phyloP scores from a whole-genome alignment of 495 filamentous ascomycete genomes.

The Cairneyella variabilis region DNA sequence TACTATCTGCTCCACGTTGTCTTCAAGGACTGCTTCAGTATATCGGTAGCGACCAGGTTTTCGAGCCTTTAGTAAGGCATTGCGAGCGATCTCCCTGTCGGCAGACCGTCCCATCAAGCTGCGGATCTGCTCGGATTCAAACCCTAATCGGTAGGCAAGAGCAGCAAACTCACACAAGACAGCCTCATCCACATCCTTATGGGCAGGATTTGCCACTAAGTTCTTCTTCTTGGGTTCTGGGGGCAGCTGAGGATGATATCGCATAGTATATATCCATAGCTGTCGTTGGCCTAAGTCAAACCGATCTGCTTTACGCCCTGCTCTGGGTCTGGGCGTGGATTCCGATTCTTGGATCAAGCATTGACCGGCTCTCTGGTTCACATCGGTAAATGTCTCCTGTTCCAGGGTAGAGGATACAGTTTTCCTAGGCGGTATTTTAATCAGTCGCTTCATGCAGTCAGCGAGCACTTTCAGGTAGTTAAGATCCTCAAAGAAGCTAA shows the following conservation, averaged over 20 bases:
- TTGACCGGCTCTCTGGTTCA: constrained; percentile 7
- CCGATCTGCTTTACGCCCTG: background rate
- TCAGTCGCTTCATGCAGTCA: constrained; percentile 27
- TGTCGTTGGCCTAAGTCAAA: constrained; percentile 2
- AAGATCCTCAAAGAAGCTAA: constrained; percentile 36
- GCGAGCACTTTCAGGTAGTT: constrained; percentile 29
- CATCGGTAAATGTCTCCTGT: background rate
- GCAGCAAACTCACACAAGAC: constrained; percentile 29
- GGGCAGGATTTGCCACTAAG: constrained; percentile 20
- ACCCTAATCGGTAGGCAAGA: constrained; percentile 29
- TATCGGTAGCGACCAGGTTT: constrained; percentile 31
- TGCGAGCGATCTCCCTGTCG: constrained; percentile 30
- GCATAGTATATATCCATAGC: constrained; percentile 10
- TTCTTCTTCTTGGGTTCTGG: constrained; percentile 20
- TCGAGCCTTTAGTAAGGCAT: constrained; percentile 30
- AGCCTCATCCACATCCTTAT: constrained; percentile 25
- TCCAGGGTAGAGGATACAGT: constrained; percentile 3
- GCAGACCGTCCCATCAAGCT: constrained; percentile 24
- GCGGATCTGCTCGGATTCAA: constrained; percentile 26
- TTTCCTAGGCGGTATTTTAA: background rate
- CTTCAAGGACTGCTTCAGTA: constrained; percentile 19
- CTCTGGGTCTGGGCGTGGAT: background rate
- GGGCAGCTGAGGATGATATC: background rate
- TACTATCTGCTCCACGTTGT: constrained; percentile 23
- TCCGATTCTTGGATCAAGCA: constrained; percentile 10